These are phyloP conservation scores for Camillea tinctor DNA, from an alignment of 2,329 filamentous ascomycete species.

Conservation along the genomic window DNA sequence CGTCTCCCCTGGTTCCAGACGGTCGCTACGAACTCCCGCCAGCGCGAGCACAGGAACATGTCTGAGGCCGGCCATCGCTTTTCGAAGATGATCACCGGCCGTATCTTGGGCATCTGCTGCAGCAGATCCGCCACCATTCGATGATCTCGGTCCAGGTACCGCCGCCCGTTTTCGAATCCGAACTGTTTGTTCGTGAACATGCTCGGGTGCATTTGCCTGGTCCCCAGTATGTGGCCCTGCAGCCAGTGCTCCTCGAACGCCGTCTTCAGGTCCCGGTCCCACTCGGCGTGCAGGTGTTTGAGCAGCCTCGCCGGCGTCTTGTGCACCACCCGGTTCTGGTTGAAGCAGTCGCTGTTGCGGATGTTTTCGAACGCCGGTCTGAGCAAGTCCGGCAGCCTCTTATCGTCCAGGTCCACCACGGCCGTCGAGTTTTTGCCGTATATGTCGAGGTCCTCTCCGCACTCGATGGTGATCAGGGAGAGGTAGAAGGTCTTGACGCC, in stretches of 20 bases:
- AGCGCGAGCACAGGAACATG: not conserved
- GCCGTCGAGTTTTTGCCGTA: conserved; percentile 6
- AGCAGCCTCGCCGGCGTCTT: conserved; percentile 4
- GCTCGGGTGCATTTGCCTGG: not conserved
- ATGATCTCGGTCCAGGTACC: conserved; percentile 1
- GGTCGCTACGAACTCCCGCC: not conserved
- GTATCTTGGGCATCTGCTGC: conserved; percentile 4
- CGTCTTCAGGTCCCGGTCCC: conserved; percentile 6
- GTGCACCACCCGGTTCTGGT: not conserved
- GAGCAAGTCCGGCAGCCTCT: conserved; percentile 1
- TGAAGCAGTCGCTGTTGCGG: not conserved
- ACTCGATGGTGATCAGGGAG: conserved; percentile 10
- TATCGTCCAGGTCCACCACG: conserved; percentile 9
- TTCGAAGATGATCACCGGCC: conserved; percentile 11
- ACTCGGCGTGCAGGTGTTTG: conserved; percentile 7
- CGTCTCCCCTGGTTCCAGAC: not conserved
- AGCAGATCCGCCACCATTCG: not conserved
- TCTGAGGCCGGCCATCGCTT: not conserved
- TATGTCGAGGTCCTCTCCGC: conserved; percentile 4
- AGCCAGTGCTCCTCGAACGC: conserved; percentile 14
- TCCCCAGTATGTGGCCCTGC: not conserved
- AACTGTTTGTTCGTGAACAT: conserved; percentile 1
- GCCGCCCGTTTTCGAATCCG: conserved; percentile 3
- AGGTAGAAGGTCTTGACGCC: conserved; percentile 10
- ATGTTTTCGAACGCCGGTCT: conserved; percentile 2